Percentiles rank a stretch among this genome's conserved stretches.
Conservation (phyloP, 108 stramenopile species). For the Asterionellopsis glacialis region DNA sequence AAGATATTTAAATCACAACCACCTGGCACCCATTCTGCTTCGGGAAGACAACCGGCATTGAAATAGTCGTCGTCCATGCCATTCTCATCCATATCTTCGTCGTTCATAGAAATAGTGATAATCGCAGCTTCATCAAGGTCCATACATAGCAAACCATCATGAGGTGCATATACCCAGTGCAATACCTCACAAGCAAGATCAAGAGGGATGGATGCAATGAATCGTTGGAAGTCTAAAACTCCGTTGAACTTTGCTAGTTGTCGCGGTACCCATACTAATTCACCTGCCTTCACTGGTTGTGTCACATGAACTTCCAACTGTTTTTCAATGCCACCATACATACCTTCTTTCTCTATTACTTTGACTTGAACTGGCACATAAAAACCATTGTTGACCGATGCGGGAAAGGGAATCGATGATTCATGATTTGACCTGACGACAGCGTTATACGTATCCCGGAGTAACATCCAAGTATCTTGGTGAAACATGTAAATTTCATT, state of each 20-base stretch:
- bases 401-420: no score
- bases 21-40: background rate
- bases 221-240: background rate
- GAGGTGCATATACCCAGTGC: constrained; percentile 8
- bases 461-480: no score
- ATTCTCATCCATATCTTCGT: background rate
- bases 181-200: constrained; percentile 10
- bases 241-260: constrained; percentile 1
- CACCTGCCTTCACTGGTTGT: background rate
- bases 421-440: no score
- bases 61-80: background rate
- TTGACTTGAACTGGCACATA: no score
- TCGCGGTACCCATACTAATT: constrained; percentile 2
- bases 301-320: background rate
- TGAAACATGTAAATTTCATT: no score
- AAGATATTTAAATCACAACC: background rate
- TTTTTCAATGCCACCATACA: no score
- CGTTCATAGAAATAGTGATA: background rate
- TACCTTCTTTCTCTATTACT: no score
- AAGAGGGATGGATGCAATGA: background rate
- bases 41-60: background rate
- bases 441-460: no score
- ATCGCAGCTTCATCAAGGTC: background rate
- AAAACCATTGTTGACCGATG: no score
- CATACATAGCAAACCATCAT: background rate